Conservation (phyloP, 2,329 filamentous ascomycete species). For the Orbilia oligospora region DNA sequence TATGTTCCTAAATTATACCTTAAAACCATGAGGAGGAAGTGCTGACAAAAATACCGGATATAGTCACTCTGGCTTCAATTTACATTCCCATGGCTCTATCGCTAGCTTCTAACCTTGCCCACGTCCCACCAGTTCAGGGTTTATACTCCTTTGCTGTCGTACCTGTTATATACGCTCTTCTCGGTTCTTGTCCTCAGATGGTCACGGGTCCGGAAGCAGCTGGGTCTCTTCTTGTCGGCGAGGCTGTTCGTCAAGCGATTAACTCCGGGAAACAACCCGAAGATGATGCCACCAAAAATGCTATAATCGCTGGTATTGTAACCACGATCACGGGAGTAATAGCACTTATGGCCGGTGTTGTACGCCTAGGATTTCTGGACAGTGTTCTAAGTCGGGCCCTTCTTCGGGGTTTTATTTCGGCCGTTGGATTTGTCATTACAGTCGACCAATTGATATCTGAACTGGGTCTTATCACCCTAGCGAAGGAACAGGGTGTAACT, state of each 20-base stretch:
- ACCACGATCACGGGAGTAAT: conserved; percentile 89
- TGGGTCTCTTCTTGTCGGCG: conserved; percentile 89
- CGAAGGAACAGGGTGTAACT: conserved; percentile 76
- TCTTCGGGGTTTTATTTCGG: conserved; percentile 93
- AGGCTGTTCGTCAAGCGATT: conserved; percentile 76
- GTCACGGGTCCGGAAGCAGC: conserved; percentile 95
- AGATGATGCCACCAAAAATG: conserved; percentile 76
- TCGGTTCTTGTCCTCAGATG: conserved; percentile 93
- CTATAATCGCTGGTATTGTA: conserved; percentile 87
- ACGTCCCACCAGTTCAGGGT: conserved; percentile 92
- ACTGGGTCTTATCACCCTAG: conserved; percentile 79
- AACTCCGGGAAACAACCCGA: conserved; percentile 79
- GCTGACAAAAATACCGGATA: background rate
- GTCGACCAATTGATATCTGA: conserved; percentile 95
- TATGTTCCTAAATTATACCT: conserved; percentile 41
- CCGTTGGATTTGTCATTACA: conserved; percentile 95
- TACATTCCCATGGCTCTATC: conserved; percentile 98
- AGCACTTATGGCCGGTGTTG: conserved; percentile 87
- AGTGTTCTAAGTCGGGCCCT: conserved; percentile 95
- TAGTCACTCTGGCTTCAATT: conserved; percentile 94
- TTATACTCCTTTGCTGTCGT: conserved; percentile 95
- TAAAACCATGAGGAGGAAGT: background rate
- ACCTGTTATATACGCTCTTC: conserved; percentile 88
- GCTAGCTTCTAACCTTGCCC: conserved; percentile 89
- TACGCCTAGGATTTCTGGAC: conserved; percentile 90